These are phyloP conservation scores for Trichophyton verrucosum DNA, from an alignment of 2,329 filamentous ascomycete species.

Conservation along the genomic window DNA sequence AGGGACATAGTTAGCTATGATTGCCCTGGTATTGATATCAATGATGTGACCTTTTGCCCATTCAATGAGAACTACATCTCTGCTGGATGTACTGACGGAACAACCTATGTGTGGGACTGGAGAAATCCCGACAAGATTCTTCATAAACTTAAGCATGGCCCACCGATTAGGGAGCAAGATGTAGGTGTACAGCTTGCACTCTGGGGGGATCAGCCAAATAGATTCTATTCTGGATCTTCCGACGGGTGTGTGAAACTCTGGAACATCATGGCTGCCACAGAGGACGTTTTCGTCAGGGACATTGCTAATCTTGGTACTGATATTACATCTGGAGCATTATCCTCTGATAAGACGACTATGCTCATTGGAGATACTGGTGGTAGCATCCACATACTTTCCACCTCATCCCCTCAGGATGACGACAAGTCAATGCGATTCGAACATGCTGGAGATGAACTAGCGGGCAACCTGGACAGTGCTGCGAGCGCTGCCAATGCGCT, in stretches of 20 bases:
- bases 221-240: conserved; percentile 48
- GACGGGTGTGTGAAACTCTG: conserved; percentile 49
- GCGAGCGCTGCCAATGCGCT: conserved; percentile 19
- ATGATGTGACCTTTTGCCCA: conserved; percentile 44
- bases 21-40: conserved; percentile 49
- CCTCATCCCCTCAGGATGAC: conserved; percentile 18
- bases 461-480: conserved; percentile 11
- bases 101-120: conserved; percentile 49
- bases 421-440: conserved; percentile 17
- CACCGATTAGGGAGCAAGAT: conserved; percentile 42
- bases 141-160: conserved; percentile 40
- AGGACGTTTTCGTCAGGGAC: conserved; percentile 41
- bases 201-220: conserved; percentile 43
- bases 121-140: conserved; percentile 36
- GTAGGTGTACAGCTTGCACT: conserved; percentile 48
- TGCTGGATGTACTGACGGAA: conserved; percentile 48
- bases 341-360: conserved; percentile 42
- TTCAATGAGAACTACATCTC: conserved; percentile 38
- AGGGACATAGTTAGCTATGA: conserved; percentile 37
- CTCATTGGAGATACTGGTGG: conserved; percentile 47
- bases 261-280: conserved; percentile 42
- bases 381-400: conserved; percentile 40
- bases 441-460: not conserved
- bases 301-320: conserved; percentile 38
- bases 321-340: conserved; percentile 48